phyloP scores from a whole-genome alignment of 306 rosid species.

The Castanopsis chinensis region DNA sequence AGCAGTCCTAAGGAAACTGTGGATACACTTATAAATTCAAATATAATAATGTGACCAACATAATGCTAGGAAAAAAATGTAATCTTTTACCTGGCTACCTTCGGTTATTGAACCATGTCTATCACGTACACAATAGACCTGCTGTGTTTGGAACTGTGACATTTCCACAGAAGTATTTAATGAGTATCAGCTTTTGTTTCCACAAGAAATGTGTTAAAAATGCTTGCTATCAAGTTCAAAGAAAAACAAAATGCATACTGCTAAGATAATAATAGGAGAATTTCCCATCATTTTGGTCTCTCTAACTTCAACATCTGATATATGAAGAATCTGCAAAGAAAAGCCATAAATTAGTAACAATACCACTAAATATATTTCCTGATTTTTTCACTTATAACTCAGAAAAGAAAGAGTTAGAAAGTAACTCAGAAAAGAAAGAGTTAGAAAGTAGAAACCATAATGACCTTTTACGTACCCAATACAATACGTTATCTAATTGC shows the following conservation, averaged over 20 bases:
- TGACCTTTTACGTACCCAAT: background rate
- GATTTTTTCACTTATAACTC: background rate
- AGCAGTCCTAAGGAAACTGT: background rate
- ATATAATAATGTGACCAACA: background rate
- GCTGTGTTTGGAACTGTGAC: conserved; percentile 89
- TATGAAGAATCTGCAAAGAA: conserved; percentile 73
- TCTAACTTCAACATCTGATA: conserved; percentile 71
- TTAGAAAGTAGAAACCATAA: background rate
- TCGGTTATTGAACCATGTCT: conserved; percentile 69
- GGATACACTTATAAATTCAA: background rate
- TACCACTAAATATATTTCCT: background rate
- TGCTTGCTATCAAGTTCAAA: conserved; percentile 1
- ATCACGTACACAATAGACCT: conserved; percentile 80
- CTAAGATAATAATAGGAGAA: conserved; percentile 63
- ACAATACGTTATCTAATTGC: background rate
- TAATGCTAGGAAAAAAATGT: background rate
- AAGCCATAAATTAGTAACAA: conserved; percentile 17
- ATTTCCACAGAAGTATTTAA: conserved; percentile 12
- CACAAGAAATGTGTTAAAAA: conserved; percentile 5
- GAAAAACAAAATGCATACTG: conserved; percentile 41
- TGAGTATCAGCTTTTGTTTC: conserved; percentile 16
- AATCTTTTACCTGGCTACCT: conserved; percentile 76
- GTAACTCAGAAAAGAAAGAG: background rate
- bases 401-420: background rate
- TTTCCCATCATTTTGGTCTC: conserved; percentile 86